Base-by-base conservation (phyloP, 495 filamentous ascomycete species). In the Talaromyces borbonicus region DNA sequence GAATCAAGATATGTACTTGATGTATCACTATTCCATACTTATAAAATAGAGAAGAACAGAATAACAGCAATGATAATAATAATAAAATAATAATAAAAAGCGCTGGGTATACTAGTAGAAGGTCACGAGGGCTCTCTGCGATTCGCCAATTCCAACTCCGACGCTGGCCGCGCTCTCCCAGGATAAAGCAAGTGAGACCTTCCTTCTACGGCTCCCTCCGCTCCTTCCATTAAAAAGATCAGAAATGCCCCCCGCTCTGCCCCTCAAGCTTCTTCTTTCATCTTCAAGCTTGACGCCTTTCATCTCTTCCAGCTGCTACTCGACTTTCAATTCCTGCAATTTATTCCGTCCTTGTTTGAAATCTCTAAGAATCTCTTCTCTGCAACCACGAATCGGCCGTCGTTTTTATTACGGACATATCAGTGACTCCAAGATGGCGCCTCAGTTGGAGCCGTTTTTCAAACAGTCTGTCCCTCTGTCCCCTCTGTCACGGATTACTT, bases 371-470 rank as follows among this genome's bases (percentile, higher is more conserved):
- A 14, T 11, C 37, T 5, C 19, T 24, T 29, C 29, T 32, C 7
- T 33, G 20, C n/a, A 22, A 36, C 14, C 43, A n/a, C 43, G 15
- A 9, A 30, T 46, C 18, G 9, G 26, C 53, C 62, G 50, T 41
- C 67, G 66, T 41, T 63, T 57, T 43, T 69, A 55, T 47, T 70
- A 70, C 68, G 66, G 64, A 44, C 48, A 67, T 49, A 67, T 72
- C 50, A 63, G 60, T 54, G 67, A 72, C 52, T 51, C 51, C 56
- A 85, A 77, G 58, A 93, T 93, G 87, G 85, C 86, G 19, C 86
- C 86, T 26, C 77, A 86, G 62, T 73, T 94, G 47, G 82, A 90
- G 57, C 73, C 76, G 48, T 94, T 83, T 65, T 93, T 90, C 69
- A 78, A 84, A 59, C 78, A 94, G 81, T 80, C 57, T 56, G 75